Conservation (phyloP, 805 yeast genomes). For the Torulaspora franciscae region DNA sequence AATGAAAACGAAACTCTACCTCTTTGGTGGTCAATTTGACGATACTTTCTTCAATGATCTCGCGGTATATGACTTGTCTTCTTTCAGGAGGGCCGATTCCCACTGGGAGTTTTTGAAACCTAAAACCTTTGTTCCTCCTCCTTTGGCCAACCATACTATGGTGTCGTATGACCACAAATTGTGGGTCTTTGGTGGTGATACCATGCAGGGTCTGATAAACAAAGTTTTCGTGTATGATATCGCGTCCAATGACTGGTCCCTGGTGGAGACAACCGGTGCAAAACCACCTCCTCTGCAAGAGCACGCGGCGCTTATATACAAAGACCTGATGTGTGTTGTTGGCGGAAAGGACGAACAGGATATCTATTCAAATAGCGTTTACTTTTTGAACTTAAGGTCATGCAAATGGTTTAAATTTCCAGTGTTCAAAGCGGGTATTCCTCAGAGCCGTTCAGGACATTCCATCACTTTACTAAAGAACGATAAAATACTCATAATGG, state of each 20-base stretch:
- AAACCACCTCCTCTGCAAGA: constrained; percentile 84
- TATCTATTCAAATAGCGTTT: constrained; percentile 56
- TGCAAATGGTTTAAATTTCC: constrained; percentile 69
- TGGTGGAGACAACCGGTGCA: constrained; percentile 50
- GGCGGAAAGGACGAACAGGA: constrained; percentile 87
- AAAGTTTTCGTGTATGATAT: constrained; percentile 84
- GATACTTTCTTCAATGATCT: constrained; percentile 77
- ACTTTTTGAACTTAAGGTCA: constrained; percentile 70
- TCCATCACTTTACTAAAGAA: constrained; percentile 66
- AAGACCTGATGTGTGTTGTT: constrained; percentile 72
- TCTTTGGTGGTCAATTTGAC: constrained; percentile 95
- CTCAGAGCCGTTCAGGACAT: constrained; percentile 90
- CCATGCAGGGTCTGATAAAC: constrained; percentile 61
- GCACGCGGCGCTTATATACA: constrained; percentile 78
- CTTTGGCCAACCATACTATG: constrained; percentile 89
- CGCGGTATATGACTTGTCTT: constrained; percentile 78
- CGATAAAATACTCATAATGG: constrained; percentile 76
- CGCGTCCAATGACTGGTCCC: constrained; percentile 59
- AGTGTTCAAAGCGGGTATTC: constrained; percentile 40
- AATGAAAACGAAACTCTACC: constrained; percentile 56
- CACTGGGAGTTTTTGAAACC: constrained; percentile 75
- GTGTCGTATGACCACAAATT: constrained; percentile 70
- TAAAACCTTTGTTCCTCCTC: constrained; percentile 50
- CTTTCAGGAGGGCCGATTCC: constrained; percentile 77
- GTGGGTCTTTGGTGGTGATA: constrained; percentile 91